phyloP scores from a whole-genome alignment of 2,329 filamentous ascomycete species.

The Emydomyces testavorans region DNA sequence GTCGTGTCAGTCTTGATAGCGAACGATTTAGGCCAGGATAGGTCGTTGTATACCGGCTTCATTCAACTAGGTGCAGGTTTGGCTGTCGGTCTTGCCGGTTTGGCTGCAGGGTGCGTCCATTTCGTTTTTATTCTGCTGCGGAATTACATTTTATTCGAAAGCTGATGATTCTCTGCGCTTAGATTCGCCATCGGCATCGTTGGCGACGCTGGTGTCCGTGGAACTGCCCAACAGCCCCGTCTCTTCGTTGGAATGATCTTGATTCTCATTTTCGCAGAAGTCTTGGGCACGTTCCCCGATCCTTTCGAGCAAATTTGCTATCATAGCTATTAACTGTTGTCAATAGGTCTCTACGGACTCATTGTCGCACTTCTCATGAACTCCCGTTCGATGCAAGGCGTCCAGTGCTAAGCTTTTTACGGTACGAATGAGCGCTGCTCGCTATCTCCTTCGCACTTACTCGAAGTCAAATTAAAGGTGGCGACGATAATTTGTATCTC shows the following conservation, averaged over 20 bases:
- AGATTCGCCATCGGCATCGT: conserved; percentile 79
- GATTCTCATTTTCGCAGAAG: conserved; percentile 99
- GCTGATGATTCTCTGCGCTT: not conserved
- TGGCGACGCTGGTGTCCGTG: conserved; percentile 45
- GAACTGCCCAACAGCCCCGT: conserved; percentile 42
- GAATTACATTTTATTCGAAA: not conserved
- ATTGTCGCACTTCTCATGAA: conserved; percentile 99
- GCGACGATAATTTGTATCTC: not conserved
- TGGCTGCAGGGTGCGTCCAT: conserved; percentile 53
- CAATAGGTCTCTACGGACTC: conserved; percentile 85
- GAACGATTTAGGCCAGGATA: conserved; percentile 59
- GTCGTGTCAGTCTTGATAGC: conserved; percentile 82
- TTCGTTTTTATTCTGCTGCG: not conserved
- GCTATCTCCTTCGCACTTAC: not conserved
- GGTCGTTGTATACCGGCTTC: conserved; percentile 69
- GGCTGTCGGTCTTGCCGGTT: conserved; percentile 67
- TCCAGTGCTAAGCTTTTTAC: conserved; percentile 37
- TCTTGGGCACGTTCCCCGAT: conserved; percentile 60
- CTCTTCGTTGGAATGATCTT: conserved; percentile 96
- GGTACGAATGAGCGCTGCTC: not conserved
- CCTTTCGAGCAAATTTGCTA: conserved; percentile 3
- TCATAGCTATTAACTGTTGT: conserved; percentile 3
- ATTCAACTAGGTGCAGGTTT: conserved; percentile 78
- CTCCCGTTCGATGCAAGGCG: conserved; percentile 66
- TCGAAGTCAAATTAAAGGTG: not conserved